These are phyloP conservation scores for Lentinus polychrous DNA, from an alignment of 1,284 basidiomycete genomes.

Conservation along the genomic window DNA sequence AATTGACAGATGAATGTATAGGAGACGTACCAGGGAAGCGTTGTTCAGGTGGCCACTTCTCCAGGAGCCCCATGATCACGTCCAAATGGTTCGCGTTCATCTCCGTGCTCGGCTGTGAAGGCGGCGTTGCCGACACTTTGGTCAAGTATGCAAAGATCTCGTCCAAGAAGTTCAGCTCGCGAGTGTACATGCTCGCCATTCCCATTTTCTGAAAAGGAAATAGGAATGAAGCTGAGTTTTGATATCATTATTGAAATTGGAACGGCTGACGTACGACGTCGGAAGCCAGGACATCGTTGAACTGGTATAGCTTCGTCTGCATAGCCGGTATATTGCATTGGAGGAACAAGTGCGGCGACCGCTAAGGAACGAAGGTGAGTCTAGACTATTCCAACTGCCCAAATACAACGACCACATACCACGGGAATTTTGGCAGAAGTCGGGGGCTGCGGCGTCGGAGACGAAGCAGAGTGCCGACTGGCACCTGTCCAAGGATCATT, in stretches of 20 bases:
- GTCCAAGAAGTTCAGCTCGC: conserved; percentile 59
- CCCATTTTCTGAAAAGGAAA: conserved; percentile 33
- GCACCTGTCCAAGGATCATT: conserved; percentile 71
- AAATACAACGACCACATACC: conserved; percentile 32
- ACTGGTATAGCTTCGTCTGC: conserved; percentile 76
- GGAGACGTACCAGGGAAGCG: conserved; percentile 72
- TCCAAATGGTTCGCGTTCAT: conserved; percentile 50
- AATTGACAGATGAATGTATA: conserved; percentile 2
- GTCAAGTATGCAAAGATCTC: conserved; percentile 64
- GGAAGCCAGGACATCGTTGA: conserved; percentile 57
- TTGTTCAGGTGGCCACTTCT: conserved; percentile 74
- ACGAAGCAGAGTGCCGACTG: conserved; percentile 47
- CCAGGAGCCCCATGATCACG: conserved; percentile 57
- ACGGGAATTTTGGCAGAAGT: conserved; percentile 47
- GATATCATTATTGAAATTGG: conserved; percentile 1
- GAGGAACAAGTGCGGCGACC: conserved; percentile 67
- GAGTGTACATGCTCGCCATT: conserved; percentile 39
- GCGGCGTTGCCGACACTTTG: conserved; percentile 32
- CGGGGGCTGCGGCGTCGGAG: conserved; percentile 14
- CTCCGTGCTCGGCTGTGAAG: conserved; percentile 20
- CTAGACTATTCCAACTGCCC: not conserved
- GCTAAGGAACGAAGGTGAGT: conserved; percentile 25
- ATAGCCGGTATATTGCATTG: conserved; percentile 87
- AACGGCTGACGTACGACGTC: not conserved
- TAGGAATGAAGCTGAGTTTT: conserved; percentile 56